These are phyloP conservation scores for Eucalyptus dawsonii DNA, from an alignment of 345 rosid species.

Conservation along the genomic window DNA sequence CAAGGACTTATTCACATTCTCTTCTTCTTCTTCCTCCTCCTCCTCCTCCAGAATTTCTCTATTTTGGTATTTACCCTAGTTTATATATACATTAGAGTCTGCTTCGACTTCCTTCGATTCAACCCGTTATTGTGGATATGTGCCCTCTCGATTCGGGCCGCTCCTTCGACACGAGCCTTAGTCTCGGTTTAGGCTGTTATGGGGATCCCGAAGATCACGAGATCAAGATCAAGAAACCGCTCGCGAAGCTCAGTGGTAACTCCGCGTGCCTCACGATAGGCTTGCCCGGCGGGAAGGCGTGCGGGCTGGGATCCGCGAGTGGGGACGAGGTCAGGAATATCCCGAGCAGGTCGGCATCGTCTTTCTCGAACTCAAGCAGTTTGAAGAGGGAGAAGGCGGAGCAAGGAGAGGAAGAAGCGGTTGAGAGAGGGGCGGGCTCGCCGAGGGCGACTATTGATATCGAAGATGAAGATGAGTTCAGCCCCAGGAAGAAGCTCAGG, in stretches of 20 bases:
- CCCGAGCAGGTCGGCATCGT: not conserved
- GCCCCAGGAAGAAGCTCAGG: slow-evolving; percentile 6
- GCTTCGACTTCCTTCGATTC: not conserved
- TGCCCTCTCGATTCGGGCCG: not conserved
- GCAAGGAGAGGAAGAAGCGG: not conserved
- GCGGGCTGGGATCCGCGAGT: not conserved
- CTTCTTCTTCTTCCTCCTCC: not conserved
- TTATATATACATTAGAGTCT: not conserved
- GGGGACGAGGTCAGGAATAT: not conserved
- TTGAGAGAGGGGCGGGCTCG: not conserved
- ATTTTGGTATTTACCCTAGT: not conserved
- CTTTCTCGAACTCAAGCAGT: not conserved
- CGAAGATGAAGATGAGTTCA: not conserved
- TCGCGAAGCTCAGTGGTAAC: not conserved
- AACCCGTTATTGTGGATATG: not conserved
- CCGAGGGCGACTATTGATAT: not conserved
- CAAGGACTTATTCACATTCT: not conserved
- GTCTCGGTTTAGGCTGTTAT: not conserved
- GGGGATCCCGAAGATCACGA: not conserved
- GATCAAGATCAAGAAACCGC: not conserved
- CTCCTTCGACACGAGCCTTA: not conserved
- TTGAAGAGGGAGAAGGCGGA: not conserved
- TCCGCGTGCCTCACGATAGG: not conserved
- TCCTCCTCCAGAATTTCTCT: not conserved
- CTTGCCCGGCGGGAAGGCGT: not conserved